Evolutionary conservation across 1,284 basidiomycete genomes (phyloP).

Genomic region (Tilletiaria anomala): DNA sequence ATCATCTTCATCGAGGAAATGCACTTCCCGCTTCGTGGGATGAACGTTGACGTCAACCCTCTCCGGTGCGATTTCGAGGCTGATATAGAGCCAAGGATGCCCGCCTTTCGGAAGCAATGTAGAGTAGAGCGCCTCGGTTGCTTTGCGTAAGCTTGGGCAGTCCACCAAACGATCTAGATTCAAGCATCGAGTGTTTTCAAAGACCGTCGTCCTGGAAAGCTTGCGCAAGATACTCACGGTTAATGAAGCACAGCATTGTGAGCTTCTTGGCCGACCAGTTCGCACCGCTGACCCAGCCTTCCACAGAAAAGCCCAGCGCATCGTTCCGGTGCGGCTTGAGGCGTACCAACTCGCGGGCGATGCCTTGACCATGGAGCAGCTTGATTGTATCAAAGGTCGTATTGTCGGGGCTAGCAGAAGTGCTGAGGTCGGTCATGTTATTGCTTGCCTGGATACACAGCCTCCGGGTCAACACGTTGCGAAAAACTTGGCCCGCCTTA

Average conservation of each 20-base stretch:
- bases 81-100: slow-evolving; percentile 81
- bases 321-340: slow-evolving; percentile 23
- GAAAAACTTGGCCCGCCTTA: not conserved
- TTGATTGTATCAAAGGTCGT: slow-evolving; percentile 60
- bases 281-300: slow-evolving; percentile 67
- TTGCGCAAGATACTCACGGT: slow-evolving; percentile 51
- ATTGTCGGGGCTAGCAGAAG: slow-evolving; percentile 50
- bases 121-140: slow-evolving; percentile 73
- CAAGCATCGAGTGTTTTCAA: not conserved
- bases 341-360: slow-evolving; percentile 65
- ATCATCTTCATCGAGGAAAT: slow-evolving; percentile 81
- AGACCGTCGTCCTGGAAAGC: not conserved
- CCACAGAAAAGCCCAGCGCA: slow-evolving; percentile 26
- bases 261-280: slow-evolving; percentile 80
- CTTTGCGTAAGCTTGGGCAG: slow-evolving; percentile 68
- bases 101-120: slow-evolving; percentile 79
- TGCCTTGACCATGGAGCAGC: slow-evolving; percentile 62
- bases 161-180: slow-evolving; percentile 84
- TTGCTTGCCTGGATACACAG: slow-evolving; percentile 18
- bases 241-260: slow-evolving; percentile 85
- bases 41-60: slow-evolving; percentile 95
- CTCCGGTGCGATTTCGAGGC: slow-evolving; percentile 66
- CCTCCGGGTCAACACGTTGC: too few relatives aligned
- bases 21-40: slow-evolving; percentile 87
- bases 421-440: slow-evolving; percentile 55